These are phyloP conservation scores for Mycena maculata DNA, from an alignment of 768 basidiomycete genomes.

Conservation along the genomic window DNA sequence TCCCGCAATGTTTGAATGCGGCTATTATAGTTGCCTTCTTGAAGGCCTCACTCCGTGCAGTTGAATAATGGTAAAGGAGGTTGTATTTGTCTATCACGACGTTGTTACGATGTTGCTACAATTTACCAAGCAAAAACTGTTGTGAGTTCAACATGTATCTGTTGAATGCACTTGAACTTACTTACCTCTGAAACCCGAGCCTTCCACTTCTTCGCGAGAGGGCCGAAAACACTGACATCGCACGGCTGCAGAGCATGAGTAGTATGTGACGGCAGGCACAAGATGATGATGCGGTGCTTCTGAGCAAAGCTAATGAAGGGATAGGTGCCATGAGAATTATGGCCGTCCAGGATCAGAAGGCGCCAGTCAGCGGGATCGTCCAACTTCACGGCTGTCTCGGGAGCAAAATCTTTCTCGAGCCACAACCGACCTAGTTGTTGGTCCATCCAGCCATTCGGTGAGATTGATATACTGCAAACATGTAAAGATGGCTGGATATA, in stretches of 20 bases:
- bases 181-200: conserved; percentile 2
- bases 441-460: conserved; percentile 43
- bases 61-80: too few species aligned
- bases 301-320: conserved; percentile 35
- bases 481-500: too few species aligned
- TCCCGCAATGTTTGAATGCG: conserved; percentile 35
- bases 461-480: conserved; percentile 28
- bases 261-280: too few species aligned
- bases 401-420: too few species aligned
- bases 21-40: conserved; percentile 31
- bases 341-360: too few species aligned
- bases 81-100: conserved; percentile 30
- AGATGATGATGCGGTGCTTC: background rate
- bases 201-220: conserved; percentile 41
- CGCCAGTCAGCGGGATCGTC: too few species aligned
- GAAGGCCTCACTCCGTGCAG: conserved; percentile 17
- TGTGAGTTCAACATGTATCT: too few species aligned
- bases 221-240: conserved; percentile 52
- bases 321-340: conserved; percentile 32
- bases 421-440: conserved; percentile 36
- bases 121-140: background rate
- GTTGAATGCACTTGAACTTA: too few species aligned
- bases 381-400: too few species aligned
- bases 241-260: too few species aligned
- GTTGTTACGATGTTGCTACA: background rate